These are phyloP conservation scores for Theileria annulata DNA, from an alignment of 169 alveolate species.

Conservation along the genomic window DNA sequence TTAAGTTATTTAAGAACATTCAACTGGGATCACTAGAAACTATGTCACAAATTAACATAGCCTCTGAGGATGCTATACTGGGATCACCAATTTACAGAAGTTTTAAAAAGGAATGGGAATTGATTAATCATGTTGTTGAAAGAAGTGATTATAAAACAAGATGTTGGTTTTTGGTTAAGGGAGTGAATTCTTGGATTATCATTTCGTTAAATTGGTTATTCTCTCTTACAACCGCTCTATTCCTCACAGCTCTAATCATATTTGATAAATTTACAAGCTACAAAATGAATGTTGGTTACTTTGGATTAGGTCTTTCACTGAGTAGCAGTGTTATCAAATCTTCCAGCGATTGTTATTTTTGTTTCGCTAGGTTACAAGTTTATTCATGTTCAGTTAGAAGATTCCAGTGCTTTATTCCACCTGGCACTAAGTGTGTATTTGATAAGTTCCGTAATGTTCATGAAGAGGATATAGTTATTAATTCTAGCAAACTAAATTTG, in stretches of 20 bases:
- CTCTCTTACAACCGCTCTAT: not conserved
- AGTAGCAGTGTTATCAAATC: not conserved
- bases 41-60: conserved; percentile 21
- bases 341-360: not conserved
- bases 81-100: conserved; percentile 56
- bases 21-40: conserved; percentile 31
- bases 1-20: conserved; percentile 26
- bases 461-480: conserved; percentile 21
- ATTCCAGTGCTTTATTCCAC: conserved; percentile 3
- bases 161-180: not conserved
- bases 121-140: conserved; percentile 11
- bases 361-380: not conserved
- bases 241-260: not conserved
- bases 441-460: conserved; percentile 12
- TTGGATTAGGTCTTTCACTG: not conserved
- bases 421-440: conserved; percentile 12
- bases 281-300: not conserved
- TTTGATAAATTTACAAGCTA: not conserved
- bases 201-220: not conserved
- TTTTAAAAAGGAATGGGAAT: conserved; percentile 28
- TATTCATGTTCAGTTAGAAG: not conserved
- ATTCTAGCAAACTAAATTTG: not conserved
- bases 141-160: conserved; percentile 15
- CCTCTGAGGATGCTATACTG: conserved; percentile 31
- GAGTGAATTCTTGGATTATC: not conserved